Evolutionary conservation across 1,139 yeast genomes (phyloP), one percentile per base, ranked within the genome.

Genomic region (Diutina scorzettiae): DNA sequence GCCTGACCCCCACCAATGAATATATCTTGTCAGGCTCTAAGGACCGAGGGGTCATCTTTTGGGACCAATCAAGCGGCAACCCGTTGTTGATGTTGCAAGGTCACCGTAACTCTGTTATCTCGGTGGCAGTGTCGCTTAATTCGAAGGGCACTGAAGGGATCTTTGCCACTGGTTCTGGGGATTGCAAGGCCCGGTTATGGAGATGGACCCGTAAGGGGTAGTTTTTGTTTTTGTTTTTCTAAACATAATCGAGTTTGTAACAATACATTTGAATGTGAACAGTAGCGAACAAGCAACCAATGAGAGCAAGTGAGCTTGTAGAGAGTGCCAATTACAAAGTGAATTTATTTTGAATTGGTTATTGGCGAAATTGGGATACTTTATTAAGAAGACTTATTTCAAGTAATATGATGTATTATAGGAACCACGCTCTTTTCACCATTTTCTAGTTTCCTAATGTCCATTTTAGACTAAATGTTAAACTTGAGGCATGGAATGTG

Each of bases 101-200:
- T 29, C 98, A 91, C 63, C 80, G 94, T 60, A 91, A 91, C 66
- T 84, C 95, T 20, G 98, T 91, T 42, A 91, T 91, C 50, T 81
- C 94, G 43, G 97, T 91, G 34, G 91, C 95, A 37, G 96, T 91
- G 18, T 79, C 91, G 39, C 75, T 81, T 47, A 79, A 78, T 56
- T 81, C 86, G 37, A 73, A 73, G 47, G 82, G 81, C 45, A 69
- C 75, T 43, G 87, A 84, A 52, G 73, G 74, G 34, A 78, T 86
- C 51, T 91, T 91, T 69, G 98, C 97, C 43, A 89, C 97, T 16
- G 98, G 98, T 47, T 78, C 89, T 61, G 98, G 98, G 58, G 98
- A 91, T 63, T 89, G 96, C 62, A 85, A 89, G 60, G 97, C 97
- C 36, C 76, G 96, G 64, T 83, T 91, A 56, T 91, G 98, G 98